These are phyloP conservation scores for Pecoramyces ruminantium DNA, from an alignment of 192 early-diverging fungal species.

Conservation along the genomic window DNA sequence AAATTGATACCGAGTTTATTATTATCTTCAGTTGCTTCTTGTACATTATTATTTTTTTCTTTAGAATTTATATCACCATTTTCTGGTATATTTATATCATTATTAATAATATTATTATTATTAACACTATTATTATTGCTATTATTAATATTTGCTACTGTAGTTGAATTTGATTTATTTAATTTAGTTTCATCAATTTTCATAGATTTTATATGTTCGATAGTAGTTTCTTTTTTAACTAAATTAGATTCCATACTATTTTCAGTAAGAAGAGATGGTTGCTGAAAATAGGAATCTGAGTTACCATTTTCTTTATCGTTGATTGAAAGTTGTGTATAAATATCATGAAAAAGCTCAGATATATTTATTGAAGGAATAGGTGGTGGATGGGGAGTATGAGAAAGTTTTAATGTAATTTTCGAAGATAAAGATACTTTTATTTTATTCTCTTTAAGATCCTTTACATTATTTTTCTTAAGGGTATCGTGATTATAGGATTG, in stretches of 20 bases:
- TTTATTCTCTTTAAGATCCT: background rate
- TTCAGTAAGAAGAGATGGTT: background rate
- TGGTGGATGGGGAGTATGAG: background rate
- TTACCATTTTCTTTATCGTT: background rate
- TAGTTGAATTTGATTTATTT: background rate
- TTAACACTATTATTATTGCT: too few relatives aligned
- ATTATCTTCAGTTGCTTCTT: background rate
- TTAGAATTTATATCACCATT: too few relatives aligned
- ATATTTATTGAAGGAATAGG: background rate
- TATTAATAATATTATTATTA: too few relatives aligned
- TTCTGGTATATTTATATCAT: too few relatives aligned
- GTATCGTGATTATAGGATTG: background rate
- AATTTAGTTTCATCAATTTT: background rate
- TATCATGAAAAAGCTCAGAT: background rate
- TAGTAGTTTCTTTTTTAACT: background rate
- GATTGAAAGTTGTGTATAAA: background rate
- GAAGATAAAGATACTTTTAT: background rate
- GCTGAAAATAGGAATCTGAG: background rate
- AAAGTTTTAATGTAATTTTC: background rate
- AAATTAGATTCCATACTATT: background rate
- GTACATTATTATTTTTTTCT: too few relatives aligned
- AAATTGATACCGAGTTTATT: background rate
- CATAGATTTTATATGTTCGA: background rate
- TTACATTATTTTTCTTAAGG: background rate
- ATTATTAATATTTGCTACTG: too few relatives aligned